phyloP scores from a whole-genome alignment of 225 moss, liverwort and hornwort genomes.

The Thuidium tamariscinum region DNA sequence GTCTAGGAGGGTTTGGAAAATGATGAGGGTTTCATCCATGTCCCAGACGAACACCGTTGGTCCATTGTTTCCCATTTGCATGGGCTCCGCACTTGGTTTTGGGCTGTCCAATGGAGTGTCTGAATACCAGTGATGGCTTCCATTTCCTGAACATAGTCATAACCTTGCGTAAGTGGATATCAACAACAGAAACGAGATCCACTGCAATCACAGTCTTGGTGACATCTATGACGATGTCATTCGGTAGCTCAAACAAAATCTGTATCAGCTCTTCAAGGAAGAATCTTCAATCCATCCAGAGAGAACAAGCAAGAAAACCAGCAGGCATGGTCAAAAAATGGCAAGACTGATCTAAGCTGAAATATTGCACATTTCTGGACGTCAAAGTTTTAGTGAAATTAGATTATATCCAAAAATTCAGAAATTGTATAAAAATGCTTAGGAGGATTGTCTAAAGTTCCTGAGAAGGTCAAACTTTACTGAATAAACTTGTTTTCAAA shows the following conservation, averaged over 20 bases:
- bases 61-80: not conserved
- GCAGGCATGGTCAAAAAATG: not conserved
- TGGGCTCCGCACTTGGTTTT: not conserved
- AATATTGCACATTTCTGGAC: not conserved
- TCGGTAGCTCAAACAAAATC: not conserved
- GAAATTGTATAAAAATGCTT: not conserved
- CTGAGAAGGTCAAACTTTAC: not conserved
- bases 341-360: not conserved
- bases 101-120: not conserved
- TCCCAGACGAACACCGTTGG: slow-evolving; percentile 50
- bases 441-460: not conserved
- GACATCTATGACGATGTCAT: not conserved
- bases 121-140: not conserved
- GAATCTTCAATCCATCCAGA: not conserved
- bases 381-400: not conserved
- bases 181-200: not conserved
- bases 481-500: not conserved
- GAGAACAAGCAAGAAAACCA: not conserved
- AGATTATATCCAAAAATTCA: not conserved
- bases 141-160: slow-evolving; percentile 2
- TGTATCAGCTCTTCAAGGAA: not conserved
- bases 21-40: slow-evolving; percentile 58
- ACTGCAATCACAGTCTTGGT: not conserved
- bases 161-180: not conserved
- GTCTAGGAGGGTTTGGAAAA: slow-evolving; percentile 48